Evolutionary conservation across 1,284 basidiomycete species (phyloP), one percentile per base, ranked within the genome.

Genomic region (Takashimella tepidaria): DNA sequence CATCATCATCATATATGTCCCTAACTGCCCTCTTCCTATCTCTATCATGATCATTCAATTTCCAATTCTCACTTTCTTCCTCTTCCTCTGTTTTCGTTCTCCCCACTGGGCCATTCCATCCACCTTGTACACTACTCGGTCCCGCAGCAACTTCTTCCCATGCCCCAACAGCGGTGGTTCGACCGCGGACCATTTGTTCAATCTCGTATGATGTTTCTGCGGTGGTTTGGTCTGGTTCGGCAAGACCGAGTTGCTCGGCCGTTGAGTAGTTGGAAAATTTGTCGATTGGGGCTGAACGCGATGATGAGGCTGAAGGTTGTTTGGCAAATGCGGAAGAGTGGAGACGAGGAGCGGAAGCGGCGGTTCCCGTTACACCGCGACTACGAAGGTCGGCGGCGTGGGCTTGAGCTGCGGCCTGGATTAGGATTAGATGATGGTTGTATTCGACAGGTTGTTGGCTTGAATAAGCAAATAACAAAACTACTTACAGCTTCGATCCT

Each of bases 231-330:
- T 90, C 87, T 0, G 84, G 84, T 63, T 92, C 88, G 5, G 72
- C 79, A 62, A 84, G 86, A 0, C 92, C 92, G 0, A 95, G 79
- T 1, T 86, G 87, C 46, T 82, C 84, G 0, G 93, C 87, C 0
- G 89, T 90, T 16, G 88, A 84, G 73, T 98, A 98, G 71, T 93
- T 87, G 2, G 86, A 79, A 59, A 79, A 92, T 46, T 83, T 84
- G 68, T 90, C 85, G 0, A 83, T 79, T 1, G 84, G 26, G 62
- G 57, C 11, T 24, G 51, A 8, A 20, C 44, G 24, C 25, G 79
- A 66, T 1, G 76, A 19, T 44, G 59, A 40, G 11, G 54, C 45
- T 20, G 45, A n/a, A 40, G 5, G 6, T 8, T 45, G 37, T 8
- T 22, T 43, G 12, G 42, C 13, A 10, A 21, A 43, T 19, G 16